Evolutionary conservation across 768 basidiomycete genomes (phyloP), one percentile per base, ranked within the genome.

Genomic region (Leucogyrophana mollusca): DNA sequence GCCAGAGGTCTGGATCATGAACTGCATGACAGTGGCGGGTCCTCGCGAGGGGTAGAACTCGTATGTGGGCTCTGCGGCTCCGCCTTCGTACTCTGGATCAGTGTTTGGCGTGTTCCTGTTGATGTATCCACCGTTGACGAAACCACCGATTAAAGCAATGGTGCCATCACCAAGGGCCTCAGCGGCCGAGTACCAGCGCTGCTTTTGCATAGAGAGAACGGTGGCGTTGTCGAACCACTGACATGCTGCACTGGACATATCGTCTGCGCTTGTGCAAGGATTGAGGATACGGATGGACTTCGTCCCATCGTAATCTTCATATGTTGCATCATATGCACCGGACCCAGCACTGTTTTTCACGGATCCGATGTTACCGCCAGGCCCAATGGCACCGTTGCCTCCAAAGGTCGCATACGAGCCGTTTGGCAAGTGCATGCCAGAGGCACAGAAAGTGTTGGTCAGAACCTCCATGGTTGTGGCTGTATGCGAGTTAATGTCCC

Each of bases 391-490:
- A 20, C 79, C 77, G 56, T 91, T 91, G 6, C 90, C 89, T 50
- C 89, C 89, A 52, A 90, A 84, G 0, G 86, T 80, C 9, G 72
- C 77, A 48, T 71, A 90, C 1, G 86, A 87, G 30, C 86, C 86
- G 50, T 90, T 90, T 9, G 88, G 88, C 1, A 90, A 70, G 58
- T 90, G 87, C 79, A 84, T 80, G 40, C 89, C 90, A 2, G 85
- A 90, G 16, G 90, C 80, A 55, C 90, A 92, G 70, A 92, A 92
- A 4, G 77, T 68, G 58, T 91, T 92, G 20, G 85, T 85, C 27
- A 56, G 53, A 10, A 91, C 73, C 40, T 89, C 86, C 83, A 94
- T 89, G 0, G 81, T 62, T 17, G 72, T 73, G 17, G 79, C 77
- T 22, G 73, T 65, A 50, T 80, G 80, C 0, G 82, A 73, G 7